These are phyloP conservation scores for Neurospora tetraspora DNA, from an alignment of 495 filamentous ascomycete species.

Conservation along the genomic window DNA sequence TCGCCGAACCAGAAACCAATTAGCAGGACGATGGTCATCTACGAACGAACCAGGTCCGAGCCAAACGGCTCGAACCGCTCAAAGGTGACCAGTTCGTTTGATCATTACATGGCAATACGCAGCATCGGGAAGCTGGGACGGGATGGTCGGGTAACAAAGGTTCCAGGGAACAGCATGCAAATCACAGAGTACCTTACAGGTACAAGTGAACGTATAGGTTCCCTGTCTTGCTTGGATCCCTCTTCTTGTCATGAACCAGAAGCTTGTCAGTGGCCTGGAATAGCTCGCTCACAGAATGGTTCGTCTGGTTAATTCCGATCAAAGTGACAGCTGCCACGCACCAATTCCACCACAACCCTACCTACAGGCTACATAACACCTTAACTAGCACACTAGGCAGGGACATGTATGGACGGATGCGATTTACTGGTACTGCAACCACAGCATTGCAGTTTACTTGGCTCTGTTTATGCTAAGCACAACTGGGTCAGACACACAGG, in stretches of 20 bases:
- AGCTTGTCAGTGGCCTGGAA: neutral
- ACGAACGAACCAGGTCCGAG: neutral
- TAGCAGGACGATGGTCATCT: neutral
- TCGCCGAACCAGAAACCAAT: neutral
- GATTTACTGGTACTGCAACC: neutral
- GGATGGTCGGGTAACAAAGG: neutral
- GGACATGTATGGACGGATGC: neutral
- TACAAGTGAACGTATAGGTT: neutral
- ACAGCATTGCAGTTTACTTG: neutral
- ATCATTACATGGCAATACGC: neutral
- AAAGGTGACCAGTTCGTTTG: neutral
- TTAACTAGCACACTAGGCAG: constrained; percentile 1
- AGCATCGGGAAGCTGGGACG: neutral
- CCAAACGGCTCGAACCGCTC: neutral
- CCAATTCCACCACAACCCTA: neutral
- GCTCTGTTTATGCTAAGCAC: neutral
- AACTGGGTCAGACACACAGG: neutral
- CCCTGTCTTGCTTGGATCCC: neutral
- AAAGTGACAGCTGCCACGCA: neutral
- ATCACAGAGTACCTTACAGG: neutral
- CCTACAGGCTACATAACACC: neutral
- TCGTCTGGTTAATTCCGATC: neutral
- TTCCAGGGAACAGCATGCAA: neutral
- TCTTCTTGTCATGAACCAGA: neutral
- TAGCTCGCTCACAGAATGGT: neutral